A percentile compares a stretch with the other conserved stretches of the same genome.
These are phyloP conservation scores for Chlamydomonas sp. DNA, from an alignment of 139 green algal species.

Conservation along the genomic window DNA sequence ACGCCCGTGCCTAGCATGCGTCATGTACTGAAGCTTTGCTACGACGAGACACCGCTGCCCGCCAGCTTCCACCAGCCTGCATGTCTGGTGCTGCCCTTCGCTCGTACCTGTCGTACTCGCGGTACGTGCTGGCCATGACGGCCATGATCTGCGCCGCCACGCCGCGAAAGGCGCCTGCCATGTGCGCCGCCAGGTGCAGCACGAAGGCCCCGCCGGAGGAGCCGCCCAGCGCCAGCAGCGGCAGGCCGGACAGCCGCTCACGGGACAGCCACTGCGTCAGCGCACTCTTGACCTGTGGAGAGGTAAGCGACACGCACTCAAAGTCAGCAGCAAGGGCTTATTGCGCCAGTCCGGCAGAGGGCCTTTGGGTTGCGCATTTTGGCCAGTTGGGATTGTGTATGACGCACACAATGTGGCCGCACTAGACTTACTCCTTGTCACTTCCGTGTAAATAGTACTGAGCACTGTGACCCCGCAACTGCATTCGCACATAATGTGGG, in stretches of 20 bases:
- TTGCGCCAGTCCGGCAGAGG: no score
- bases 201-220: slow-evolving; percentile 70
- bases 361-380: no score
- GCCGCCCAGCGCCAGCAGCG: slow-evolving; percentile 67
- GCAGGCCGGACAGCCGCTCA: slow-evolving; percentile 56
- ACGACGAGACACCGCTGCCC: no score
- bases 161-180: not conserved
- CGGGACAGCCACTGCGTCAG: slow-evolving; percentile 36
- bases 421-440: no score
- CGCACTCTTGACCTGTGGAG: slow-evolving; percentile 42
- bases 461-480: no score
- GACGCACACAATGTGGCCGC: no score
- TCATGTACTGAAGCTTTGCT: not conserved
- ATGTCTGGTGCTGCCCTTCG: not conserved
- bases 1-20: not conserved
- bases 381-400: no score
- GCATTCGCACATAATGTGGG: no score
- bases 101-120: not conserved
- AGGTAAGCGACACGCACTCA: not conserved
- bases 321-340: not conserved
- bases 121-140: slow-evolving; percentile 29
- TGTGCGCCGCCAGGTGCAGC: slow-evolving; percentile 49
- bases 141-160: slow-evolving; percentile 64
- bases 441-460: no score
- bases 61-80: not conserved